Percentiles rank a stretch among this genome's conserved stretches.
phyloP scores from a whole-genome alignment of 2,329 filamentous ascomycete species.

The Bipolaris gigantea region DNA sequence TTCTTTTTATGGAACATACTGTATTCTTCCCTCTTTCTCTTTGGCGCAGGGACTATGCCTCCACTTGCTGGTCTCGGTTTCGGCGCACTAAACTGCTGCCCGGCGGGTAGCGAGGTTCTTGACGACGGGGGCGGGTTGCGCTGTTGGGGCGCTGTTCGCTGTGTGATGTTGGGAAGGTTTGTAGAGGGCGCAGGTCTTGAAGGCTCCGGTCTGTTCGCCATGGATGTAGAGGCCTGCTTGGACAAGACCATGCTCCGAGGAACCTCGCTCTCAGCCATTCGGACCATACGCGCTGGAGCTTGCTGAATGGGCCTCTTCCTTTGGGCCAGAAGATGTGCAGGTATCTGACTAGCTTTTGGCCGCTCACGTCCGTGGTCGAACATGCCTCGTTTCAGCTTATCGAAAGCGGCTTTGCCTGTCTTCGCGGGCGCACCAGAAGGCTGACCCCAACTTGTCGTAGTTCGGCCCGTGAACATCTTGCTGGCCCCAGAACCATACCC shows the following conservation, averaged over 20 bases:
- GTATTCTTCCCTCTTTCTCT: slow-evolving; percentile 23
- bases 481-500: slow-evolving; percentile 27
- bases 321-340: slow-evolving; percentile 33
- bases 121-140: slow-evolving; percentile 12
- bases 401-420: slow-evolving; percentile 42
- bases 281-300: slow-evolving; percentile 37
- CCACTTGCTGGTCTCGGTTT: slow-evolving; percentile 21
- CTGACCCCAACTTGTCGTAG: slow-evolving; percentile 24
- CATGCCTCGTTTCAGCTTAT: slow-evolving; percentile 39
- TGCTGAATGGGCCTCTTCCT: slow-evolving; percentile 26
- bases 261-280: slow-evolving; percentile 34
- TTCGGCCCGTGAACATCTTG: slow-evolving; percentile 21
- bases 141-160: slow-evolving; percentile 23
- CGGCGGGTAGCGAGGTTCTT: slow-evolving; percentile 32
- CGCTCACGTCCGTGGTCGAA: slow-evolving; percentile 39
- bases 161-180: slow-evolving; percentile 26
- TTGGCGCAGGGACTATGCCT: slow-evolving; percentile 14
- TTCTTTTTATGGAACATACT: slow-evolving; percentile 27
- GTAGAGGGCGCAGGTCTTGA: slow-evolving; percentile 7
- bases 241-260: slow-evolving; percentile 31
- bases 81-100: slow-evolving; percentile 36
- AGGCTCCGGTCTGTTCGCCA: slow-evolving; percentile 12
- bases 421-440: slow-evolving; percentile 34
- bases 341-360: slow-evolving; percentile 33
- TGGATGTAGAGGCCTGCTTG: slow-evolving; percentile 30